Evolutionary conservation across 495 filamentous ascomycete genomes (phyloP).

Genomic region (Xylaria nigripes): DNA sequence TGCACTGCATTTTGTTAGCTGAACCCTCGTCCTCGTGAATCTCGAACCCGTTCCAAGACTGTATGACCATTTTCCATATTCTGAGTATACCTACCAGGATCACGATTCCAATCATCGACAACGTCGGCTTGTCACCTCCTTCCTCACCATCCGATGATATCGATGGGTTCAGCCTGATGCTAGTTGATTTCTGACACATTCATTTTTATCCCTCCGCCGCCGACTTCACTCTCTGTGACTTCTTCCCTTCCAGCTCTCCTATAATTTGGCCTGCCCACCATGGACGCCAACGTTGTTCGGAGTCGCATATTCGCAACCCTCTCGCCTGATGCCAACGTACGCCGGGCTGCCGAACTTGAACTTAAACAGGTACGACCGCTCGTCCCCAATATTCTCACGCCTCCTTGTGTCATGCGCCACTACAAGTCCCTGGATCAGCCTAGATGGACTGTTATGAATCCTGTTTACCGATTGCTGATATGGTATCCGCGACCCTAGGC

Average conservation of each 20-base stretch:
- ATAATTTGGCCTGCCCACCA: slow-evolving; percentile 32
- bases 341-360: slow-evolving; percentile 82
- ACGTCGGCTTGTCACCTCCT: neutral
- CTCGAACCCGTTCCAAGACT: neutral
- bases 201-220: slow-evolving; percentile 3
- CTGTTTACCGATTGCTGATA: slow-evolving; percentile 7
- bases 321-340: slow-evolving; percentile 72
- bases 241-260: neutral
- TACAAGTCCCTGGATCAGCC: neutral
- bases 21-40: slow-evolving; percentile 11
- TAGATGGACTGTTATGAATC: neutral
- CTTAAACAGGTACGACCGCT: slow-evolving; percentile 72
- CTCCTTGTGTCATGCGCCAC: slow-evolving; percentile 11
- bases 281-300: slow-evolving; percentile 83
- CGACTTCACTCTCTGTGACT: neutral
- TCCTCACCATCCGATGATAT: slow-evolving; percentile 2
- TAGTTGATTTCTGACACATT: slow-evolving; percentile 3
- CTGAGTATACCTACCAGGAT: slow-evolving; percentile 1
- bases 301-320: slow-evolving; percentile 84
- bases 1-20: slow-evolving; percentile 10
- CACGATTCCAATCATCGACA: slow-evolving; percentile 4
- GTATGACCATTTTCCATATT: slow-evolving; percentile 4
- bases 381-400: slow-evolving; percentile 1
- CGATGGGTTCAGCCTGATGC: slow-evolving; percentile 11
- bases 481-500: slow-evolving; percentile 48